These are phyloP conservation scores for Nothophoma quercina DNA, from an alignment of 2,329 filamentous ascomycete genomes.

Conservation along the genomic window DNA sequence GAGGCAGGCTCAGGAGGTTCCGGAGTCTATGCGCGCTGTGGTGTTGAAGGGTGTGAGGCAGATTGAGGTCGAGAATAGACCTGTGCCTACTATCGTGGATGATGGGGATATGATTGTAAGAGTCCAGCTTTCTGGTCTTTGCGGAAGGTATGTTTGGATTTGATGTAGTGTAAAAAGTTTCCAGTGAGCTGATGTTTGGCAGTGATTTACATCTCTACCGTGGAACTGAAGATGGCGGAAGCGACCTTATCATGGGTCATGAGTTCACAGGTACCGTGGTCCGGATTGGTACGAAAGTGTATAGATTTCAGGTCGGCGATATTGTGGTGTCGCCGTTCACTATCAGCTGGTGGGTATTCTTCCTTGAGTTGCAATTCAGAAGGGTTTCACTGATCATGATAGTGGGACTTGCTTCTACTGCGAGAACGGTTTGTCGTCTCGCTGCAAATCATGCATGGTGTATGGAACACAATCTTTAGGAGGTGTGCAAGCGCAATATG, in stretches of 20 bases:
- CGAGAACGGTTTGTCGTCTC: slow-evolving; percentile 73
- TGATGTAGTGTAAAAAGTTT: background rate
- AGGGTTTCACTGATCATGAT: no score
- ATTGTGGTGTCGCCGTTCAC: slow-evolving; percentile 83
- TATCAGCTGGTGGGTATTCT: slow-evolving; percentile 21
- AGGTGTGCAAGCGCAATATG: slow-evolving; percentile 80
- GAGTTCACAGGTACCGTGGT: slow-evolving; percentile 81
- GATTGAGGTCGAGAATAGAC: slow-evolving; percentile 77
- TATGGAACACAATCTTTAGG: slow-evolving; percentile 74
- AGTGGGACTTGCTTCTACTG: slow-evolving; percentile 80
- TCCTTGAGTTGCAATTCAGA: no score
- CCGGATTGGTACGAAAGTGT: slow-evolving; percentile 70
- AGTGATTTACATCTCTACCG: slow-evolving; percentile 86
- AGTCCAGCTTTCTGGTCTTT: slow-evolving; percentile 75
- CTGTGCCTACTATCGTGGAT: slow-evolving; percentile 74
- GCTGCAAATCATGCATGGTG: slow-evolving; percentile 73
- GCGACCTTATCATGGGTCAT: slow-evolving; percentile 75
- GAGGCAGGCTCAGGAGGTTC: no score
- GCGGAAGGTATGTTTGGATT: slow-evolving; percentile 71
- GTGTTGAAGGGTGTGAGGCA: slow-evolving; percentile 79
- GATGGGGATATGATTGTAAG: slow-evolving; percentile 79
- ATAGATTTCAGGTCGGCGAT: slow-evolving; percentile 73
- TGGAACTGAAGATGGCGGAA: slow-evolving; percentile 72
- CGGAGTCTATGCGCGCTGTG: slow-evolving; percentile 76
- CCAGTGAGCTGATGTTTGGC: background rate